These are phyloP conservation scores for Gardenia jasminoides DNA, from an alignment of 257 asterid genomes.

Conservation along the genomic window DNA sequence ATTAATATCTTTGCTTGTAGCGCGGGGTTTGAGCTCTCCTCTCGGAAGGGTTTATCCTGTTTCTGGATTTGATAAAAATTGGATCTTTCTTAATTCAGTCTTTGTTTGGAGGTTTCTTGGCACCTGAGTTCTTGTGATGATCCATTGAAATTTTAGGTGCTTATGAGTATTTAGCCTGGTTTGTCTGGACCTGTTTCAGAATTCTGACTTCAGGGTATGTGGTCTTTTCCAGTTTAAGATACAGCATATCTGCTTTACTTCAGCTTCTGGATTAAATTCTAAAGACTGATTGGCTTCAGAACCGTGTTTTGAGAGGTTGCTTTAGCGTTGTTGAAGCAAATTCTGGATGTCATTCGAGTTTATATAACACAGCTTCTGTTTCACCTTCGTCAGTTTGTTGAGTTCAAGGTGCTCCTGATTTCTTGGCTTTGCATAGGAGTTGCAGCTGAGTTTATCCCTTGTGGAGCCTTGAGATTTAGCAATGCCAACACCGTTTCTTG, in stretches of 20 bases:
- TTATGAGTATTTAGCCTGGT: background rate
- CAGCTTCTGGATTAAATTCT: background rate
- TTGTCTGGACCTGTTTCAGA: constrained; percentile 1
- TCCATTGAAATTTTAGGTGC: background rate
- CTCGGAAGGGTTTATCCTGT: background rate
- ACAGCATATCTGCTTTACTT: background rate
- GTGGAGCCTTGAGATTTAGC: constrained; percentile 33
- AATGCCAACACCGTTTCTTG: constrained; percentile 30
- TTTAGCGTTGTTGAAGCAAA: background rate
- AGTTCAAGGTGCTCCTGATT: constrained; percentile 15
- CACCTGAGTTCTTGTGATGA: background rate
- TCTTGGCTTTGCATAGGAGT: constrained; percentile 26
- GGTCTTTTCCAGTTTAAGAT: background rate
- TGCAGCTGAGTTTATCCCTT: constrained; percentile 23
- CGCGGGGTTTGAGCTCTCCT: background rate
- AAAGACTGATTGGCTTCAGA: constrained; percentile 5
- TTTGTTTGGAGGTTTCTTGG: background rate
- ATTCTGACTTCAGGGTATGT: background rate
- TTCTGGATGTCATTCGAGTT: background rate
- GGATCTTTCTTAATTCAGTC: constrained; percentile 3
- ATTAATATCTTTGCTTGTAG: background rate
- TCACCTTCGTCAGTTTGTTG: background rate
- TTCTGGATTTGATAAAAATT: constrained; percentile 1
- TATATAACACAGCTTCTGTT: background rate
- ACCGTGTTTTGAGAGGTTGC: background rate